Percentiles rank a stretch among this genome's conserved stretches.
These are phyloP conservation scores for Syncephalastrum sp. DNA, from an alignment of 371 early-diverging fungal species.

Conservation along the genomic window DNA sequence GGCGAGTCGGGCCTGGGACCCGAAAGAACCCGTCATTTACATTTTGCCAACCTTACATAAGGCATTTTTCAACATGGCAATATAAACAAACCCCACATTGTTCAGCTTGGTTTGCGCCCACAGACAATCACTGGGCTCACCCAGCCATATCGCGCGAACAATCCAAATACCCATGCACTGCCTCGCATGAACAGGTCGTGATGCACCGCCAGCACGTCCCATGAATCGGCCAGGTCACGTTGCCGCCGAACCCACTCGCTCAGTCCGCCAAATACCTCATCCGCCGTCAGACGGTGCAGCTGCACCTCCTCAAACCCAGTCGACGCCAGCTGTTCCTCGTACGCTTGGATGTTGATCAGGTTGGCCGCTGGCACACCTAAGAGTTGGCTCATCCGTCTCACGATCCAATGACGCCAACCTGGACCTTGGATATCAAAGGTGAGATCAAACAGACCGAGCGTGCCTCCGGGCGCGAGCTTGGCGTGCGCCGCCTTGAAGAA, in stretches of 20 bases:
- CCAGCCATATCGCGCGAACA: slow-evolving; percentile 11
- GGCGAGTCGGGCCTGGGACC: slow-evolving; percentile 1
- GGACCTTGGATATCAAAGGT: slow-evolving; percentile 16
- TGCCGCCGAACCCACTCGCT: slow-evolving; percentile 9
- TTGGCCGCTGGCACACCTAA: slow-evolving; percentile 29
- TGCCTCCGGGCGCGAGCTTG: slow-evolving; percentile 33
- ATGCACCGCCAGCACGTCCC: slow-evolving; percentile 7
- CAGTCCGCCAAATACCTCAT: slow-evolving; percentile 18
- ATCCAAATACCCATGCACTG: slow-evolving; percentile 6
- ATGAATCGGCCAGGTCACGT: slow-evolving; percentile 14
- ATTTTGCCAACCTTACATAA: background rate
- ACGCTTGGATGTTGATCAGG: slow-evolving; percentile 20
- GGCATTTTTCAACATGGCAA: background rate
- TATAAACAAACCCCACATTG: background rate
- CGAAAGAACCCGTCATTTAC: slow-evolving; percentile 5
- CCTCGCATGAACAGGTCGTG: slow-evolving; percentile 10
- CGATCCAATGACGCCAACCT: slow-evolving; percentile 5
- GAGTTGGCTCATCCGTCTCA: slow-evolving; percentile 12
- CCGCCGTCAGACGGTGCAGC: slow-evolving; percentile 3
- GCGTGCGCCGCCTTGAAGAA: slow-evolving; percentile 37
- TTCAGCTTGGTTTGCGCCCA: background rate
- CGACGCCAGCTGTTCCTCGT: slow-evolving; percentile 5
- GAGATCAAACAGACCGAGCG: slow-evolving; percentile 43
- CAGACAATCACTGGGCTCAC: slow-evolving; percentile 14
- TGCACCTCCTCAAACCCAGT: slow-evolving; percentile 15